Conservation (phyloP, 257 asterid genomes). For the Orobanche coerulescens region DNA sequence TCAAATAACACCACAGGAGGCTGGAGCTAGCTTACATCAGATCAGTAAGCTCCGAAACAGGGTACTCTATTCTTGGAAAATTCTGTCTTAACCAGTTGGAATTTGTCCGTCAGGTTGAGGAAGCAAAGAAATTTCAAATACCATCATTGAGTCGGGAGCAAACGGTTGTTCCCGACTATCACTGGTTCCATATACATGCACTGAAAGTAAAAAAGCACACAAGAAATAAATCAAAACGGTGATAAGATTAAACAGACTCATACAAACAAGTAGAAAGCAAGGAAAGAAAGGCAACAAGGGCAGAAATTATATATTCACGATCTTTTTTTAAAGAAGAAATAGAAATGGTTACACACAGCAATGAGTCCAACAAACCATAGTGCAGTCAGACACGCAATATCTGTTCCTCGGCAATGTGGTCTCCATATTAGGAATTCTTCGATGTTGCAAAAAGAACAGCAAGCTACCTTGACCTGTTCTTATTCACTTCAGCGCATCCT, state of each 20-base stretch:
- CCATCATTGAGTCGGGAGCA: constrained; percentile 28
- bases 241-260: neutral
- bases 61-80: constrained; percentile 20
- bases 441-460: neutral
- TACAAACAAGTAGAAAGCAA: neutral
- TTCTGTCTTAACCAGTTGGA: constrained; percentile 18
- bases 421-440: neutral
- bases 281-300: neutral
- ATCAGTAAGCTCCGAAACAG: neutral
- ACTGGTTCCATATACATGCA: constrained; percentile 77
- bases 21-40: constrained; percentile 17
- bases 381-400: neutral
- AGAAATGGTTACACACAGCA: neutral
- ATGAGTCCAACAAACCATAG: neutral
- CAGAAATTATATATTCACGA: neutral
- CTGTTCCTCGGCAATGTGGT: neutral
- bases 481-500: neutral
- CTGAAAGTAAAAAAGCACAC: constrained; percentile 29
- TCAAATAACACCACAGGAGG: constrained; percentile 8
- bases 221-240: constrained; percentile 10
- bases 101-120: constrained; percentile 1
- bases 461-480: neutral
- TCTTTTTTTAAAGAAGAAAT: too few species aligned
- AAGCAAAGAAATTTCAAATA: constrained; percentile 21
- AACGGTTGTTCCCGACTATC: constrained; percentile 21